Evolutionary conservation across 2,329 filamentous ascomycete genomes (phyloP).

Genomic region (Blumeria hordei): DNA sequence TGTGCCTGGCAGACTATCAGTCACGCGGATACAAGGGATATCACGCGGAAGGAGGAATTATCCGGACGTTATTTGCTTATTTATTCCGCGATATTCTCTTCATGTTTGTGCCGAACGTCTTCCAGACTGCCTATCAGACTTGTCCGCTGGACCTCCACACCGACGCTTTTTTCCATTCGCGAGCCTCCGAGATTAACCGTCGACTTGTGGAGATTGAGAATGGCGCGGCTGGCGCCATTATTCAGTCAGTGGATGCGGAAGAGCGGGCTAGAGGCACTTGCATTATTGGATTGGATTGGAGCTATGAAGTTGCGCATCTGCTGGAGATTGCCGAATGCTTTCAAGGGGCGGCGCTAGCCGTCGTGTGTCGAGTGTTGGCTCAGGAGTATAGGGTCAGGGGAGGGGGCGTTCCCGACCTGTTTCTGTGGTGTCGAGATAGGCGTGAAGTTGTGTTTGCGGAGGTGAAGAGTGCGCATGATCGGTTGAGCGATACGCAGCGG

Average conservation of each 20-base stretch:
- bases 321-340: constrained; percentile 60
- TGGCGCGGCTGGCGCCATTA: constrained; percentile 42
- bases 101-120: constrained; percentile 83
- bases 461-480: constrained; percentile 45
- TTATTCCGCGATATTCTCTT: constrained; percentile 89
- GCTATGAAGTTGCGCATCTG: constrained; percentile 56
- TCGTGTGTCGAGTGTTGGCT: constrained; percentile 78
- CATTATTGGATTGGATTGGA: constrained; percentile 82
- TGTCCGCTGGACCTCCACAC: constrained; percentile 83
- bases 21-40: constrained; percentile 74
- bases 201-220: constrained; percentile 73
- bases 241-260: constrained; percentile 41
- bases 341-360: constrained; percentile 52
- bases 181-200: constrained; percentile 75
- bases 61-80: constrained; percentile 76
- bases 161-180: constrained; percentile 68
- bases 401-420: constrained; percentile 75
- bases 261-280: constrained; percentile 53
- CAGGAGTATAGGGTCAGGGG: constrained; percentile 80
- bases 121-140: constrained; percentile 86
- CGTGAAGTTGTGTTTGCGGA: constrained; percentile 11
- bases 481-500: constrained; percentile 82
- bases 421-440: constrained; percentile 40
- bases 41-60: constrained; percentile 73
- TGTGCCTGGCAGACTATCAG: constrained; percentile 78